Percentiles rank a stretch among this genome's conserved stretches.
phyloP scores from a whole-genome alignment of 441 rosid genomes.

The Raphanus hybrid region DNA sequence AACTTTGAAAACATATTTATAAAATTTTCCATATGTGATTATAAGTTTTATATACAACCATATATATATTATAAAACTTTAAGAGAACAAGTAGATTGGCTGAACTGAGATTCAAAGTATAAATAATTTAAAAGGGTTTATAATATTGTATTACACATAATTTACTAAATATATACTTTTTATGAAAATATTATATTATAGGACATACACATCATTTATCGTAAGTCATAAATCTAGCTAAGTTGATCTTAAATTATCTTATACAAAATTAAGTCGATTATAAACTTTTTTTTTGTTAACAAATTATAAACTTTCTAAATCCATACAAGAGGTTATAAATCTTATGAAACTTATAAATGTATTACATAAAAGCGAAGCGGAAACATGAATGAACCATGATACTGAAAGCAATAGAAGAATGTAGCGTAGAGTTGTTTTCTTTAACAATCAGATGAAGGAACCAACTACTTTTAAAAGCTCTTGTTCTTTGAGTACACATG shows the following conservation, averaged over 20 bases:
- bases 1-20: neutral
- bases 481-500: too few relatives aligned
- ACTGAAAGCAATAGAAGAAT: neutral
- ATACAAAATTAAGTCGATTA: neutral
- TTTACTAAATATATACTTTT: neutral
- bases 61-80: neutral
- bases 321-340: neutral
- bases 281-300: neutral
- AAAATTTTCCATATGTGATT: neutral
- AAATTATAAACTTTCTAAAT: neutral
- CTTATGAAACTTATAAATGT: neutral
- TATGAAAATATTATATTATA: neutral
- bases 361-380: neutral
- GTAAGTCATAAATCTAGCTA: neutral
- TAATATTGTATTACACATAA: neutral
- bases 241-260: neutral
- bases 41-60: neutral
- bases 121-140: neutral
- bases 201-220: neutral
- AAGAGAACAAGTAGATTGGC: neutral
- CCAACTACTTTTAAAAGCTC: neutral
- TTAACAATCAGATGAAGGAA: neutral
- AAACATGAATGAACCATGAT: neutral
- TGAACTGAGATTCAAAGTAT: neutral
- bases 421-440: neutral